These are phyloP conservation scores for Aphanomyces euteiches DNA, from an alignment of 352 stramenopile species.

Conservation along the genomic window DNA sequence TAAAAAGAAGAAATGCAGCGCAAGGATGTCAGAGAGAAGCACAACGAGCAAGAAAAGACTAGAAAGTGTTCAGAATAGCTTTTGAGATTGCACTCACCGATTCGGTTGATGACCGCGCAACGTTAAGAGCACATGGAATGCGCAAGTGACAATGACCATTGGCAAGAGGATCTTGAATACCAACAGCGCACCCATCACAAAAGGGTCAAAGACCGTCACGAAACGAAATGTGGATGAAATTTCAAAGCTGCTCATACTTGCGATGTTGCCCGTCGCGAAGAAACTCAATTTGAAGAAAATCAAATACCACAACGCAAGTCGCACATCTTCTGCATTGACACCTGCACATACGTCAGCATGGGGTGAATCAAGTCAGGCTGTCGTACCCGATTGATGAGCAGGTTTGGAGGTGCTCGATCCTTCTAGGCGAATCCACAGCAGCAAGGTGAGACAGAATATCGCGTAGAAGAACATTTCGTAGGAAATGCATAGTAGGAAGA, in stretches of 20 bases:
- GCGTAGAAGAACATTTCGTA: constrained; percentile 83
- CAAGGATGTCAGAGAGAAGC: constrained; percentile 70
- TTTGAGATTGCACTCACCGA: constrained; percentile 1
- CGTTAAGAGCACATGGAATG: constrained; percentile 55
- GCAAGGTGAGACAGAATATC: constrained; percentile 50
- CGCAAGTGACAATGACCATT: constrained; percentile 67
- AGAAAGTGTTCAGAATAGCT: constrained; percentile 38
- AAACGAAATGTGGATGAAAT: constrained; percentile 84
- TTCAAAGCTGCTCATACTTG: constrained; percentile 84
- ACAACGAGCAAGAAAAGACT: constrained; percentile 66
- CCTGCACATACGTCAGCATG: background rate
- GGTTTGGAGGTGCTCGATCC: constrained; percentile 20
- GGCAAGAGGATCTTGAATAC: constrained; percentile 78
- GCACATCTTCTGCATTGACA: constrained; percentile 41
- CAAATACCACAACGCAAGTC: constrained; percentile 74
- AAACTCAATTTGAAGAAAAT: constrained; percentile 79
- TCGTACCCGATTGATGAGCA: no score
- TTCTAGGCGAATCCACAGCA: constrained; percentile 63
- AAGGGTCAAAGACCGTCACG: constrained; percentile 76
- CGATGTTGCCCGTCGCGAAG: constrained; percentile 82
- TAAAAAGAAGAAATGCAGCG: constrained; percentile 79
- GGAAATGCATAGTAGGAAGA: constrained; percentile 72
- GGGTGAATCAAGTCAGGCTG: no score
- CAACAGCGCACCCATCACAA: constrained; percentile 75
- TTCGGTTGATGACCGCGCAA: constrained; percentile 37